These are phyloP conservation scores for Jimgerdemannia lactiflua DNA, from an alignment of 192 early-diverging fungal genomes.

Conservation along the genomic window DNA sequence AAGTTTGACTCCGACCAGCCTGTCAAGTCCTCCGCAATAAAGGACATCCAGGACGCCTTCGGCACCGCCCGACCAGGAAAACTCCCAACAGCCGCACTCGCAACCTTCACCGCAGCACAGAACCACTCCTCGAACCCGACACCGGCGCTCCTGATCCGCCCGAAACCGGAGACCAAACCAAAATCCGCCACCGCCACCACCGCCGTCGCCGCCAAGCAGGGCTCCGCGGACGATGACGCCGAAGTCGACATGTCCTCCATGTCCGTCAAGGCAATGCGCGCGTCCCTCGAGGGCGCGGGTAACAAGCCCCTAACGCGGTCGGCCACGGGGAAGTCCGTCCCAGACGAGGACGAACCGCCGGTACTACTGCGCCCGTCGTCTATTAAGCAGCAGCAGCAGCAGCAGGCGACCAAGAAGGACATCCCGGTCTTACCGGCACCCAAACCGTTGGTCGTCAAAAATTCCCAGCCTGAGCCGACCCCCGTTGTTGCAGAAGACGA, in stretches of 20 bases:
- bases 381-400: too few species aligned
- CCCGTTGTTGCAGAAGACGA: too few species aligned
- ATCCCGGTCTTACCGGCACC: too few species aligned
- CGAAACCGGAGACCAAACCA: background rate
- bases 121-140: background rate
- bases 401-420: too few species aligned
- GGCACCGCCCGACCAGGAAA: background rate
- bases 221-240: background rate
- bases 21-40: too few species aligned
- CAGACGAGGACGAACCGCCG: too few species aligned
- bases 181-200: background rate
- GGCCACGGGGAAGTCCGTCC: background rate
- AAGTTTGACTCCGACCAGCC: background rate
- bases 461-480: too few species aligned
- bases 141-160: background rate
- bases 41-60: background rate
- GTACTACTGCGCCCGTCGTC: too few species aligned
- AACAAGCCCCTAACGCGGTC: background rate
- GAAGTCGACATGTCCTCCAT: background rate
- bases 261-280: conserved; percentile 7
- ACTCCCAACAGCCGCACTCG: background rate
- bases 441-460: too few species aligned
- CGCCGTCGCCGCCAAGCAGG: background rate
- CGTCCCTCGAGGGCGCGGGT: background rate
- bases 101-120: background rate